phyloP scores from a whole-genome alignment of 129 eudicot species.

The Saussurea involucrata region DNA sequence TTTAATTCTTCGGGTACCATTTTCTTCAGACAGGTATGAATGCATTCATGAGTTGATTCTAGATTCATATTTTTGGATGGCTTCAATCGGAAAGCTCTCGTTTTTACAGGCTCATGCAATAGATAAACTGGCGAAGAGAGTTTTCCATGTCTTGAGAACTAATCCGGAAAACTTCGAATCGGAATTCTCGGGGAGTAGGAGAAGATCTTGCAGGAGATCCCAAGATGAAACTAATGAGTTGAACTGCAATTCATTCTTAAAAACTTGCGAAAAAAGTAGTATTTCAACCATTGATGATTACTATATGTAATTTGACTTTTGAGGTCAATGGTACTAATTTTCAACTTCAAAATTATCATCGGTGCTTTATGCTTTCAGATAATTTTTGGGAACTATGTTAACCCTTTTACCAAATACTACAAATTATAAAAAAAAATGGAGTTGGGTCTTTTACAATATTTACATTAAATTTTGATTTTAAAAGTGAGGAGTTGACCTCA shows the following conservation, averaged over 20 bases:
- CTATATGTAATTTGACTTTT: neutral
- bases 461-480: neutral
- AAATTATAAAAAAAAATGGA: neutral
- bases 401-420: neutral
- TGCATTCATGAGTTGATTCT: neutral
- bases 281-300: slow-evolving; percentile 15
- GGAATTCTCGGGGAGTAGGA: slow-evolving; percentile 57
- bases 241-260: slow-evolving; percentile 20
- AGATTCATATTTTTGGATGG: neutral
- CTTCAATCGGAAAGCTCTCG: neutral
- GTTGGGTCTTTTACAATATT: neutral
- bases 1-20: slow-evolving; percentile 78
- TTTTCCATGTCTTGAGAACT: slow-evolving; percentile 61
- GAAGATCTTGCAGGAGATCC: slow-evolving; percentile 65
- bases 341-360: neutral
- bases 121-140: slow-evolving; percentile 65
- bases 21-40: slow-evolving; percentile 80
- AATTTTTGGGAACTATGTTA: neutral
- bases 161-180: slow-evolving; percentile 66
- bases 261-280: slow-evolving; percentile 17
- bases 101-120: slow-evolving; percentile 78
- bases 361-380: neutral
- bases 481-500: slow-evolving; percentile 8
- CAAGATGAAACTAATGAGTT: slow-evolving; percentile 38
- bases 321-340: neutral